phyloP scores from a whole-genome alignment of 257 asterid genomes.

The Jacaranda copaia region DNA sequence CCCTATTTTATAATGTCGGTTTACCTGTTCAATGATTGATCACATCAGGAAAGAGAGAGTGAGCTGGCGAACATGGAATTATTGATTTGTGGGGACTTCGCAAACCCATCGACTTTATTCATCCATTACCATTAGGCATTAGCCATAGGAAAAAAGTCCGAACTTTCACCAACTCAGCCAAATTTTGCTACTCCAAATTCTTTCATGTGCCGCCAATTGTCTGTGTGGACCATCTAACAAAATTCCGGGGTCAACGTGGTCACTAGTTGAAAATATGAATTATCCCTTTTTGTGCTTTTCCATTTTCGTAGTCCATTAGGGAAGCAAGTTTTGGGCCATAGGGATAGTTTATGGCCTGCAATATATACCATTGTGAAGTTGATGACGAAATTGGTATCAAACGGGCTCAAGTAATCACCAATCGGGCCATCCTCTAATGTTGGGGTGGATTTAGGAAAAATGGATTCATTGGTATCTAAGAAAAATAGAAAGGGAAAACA shows the following conservation, averaged over 20 bases:
- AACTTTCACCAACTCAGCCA: conserved; percentile 14
- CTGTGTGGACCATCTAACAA: background rate
- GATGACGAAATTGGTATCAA: background rate
- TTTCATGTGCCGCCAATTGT: conserved; percentile 37
- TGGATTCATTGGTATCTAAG: too few relatives aligned
- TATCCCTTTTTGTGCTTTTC: too few relatives aligned
- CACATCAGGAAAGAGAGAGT: conserved; percentile 31
- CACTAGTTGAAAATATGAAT: background rate
- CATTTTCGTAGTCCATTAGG: too few relatives aligned
- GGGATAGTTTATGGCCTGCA: background rate
- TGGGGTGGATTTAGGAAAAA: too few relatives aligned
- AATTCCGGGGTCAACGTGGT: background rate
- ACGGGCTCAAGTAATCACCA: background rate
- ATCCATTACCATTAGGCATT: too few relatives aligned
- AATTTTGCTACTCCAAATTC: conserved; percentile 21
- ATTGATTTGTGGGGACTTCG: conserved; percentile 41
- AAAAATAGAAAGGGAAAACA: too few relatives aligned
- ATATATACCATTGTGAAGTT: background rate
- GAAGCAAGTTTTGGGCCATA: too few relatives aligned
- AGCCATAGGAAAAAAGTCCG: conserved; percentile 34
- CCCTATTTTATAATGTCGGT: background rate
- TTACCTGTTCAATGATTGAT: conserved; percentile 26
- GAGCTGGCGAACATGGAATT: conserved; percentile 53
- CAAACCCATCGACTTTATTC: conserved; percentile 39
- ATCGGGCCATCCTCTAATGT: background rate